These are phyloP conservation scores for Cajanus cajan DNA, from an alignment of 306 rosid species.

Conservation along the genomic window DNA sequence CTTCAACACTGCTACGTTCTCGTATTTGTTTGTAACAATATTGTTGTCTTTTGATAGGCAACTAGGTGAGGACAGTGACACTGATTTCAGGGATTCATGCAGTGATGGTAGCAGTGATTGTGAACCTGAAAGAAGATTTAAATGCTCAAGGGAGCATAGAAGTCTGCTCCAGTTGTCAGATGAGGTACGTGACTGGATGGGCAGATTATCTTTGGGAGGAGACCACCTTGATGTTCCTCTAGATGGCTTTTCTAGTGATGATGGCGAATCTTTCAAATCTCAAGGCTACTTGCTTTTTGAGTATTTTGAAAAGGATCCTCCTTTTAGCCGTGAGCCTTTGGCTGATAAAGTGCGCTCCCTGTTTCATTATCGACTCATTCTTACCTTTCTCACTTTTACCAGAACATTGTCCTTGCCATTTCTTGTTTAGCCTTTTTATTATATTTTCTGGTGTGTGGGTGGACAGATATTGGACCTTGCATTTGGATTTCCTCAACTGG, in stretches of 20 bases:
- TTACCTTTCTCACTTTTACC: neutral
- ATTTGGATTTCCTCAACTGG: slow-evolving; percentile 59
- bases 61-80: slow-evolving; percentile 79
- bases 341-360: slow-evolving; percentile 68
- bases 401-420: neutral
- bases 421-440: slow-evolving; percentile 22
- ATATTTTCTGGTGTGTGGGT: slow-evolving; percentile 5
- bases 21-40: neutral
- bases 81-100: slow-evolving; percentile 83
- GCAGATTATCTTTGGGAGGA: slow-evolving; percentile 53
- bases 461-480: slow-evolving; percentile 78
- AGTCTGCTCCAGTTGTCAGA: slow-evolving; percentile 41
- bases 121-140: slow-evolving; percentile 61
- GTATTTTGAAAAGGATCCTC: slow-evolving; percentile 76
- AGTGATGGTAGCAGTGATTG: slow-evolving; percentile 87
- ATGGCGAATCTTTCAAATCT: slow-evolving; percentile 67
- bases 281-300: slow-evolving; percentile 68
- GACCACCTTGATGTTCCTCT: slow-evolving; percentile 48
- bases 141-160: slow-evolving; percentile 46
- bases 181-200: slow-evolving; percentile 50
- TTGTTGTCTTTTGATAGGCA: slow-evolving; percentile 46
- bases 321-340: slow-evolving; percentile 86
- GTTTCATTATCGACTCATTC: neutral
- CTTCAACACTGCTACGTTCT: neutral
- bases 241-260: slow-evolving; percentile 84